Evolutionary conservation across 2,329 filamentous ascomycete species (phyloP), one percentile per base, ranked within the genome.

Genomic region (Phaeomoniella chlamydospora): DNA sequence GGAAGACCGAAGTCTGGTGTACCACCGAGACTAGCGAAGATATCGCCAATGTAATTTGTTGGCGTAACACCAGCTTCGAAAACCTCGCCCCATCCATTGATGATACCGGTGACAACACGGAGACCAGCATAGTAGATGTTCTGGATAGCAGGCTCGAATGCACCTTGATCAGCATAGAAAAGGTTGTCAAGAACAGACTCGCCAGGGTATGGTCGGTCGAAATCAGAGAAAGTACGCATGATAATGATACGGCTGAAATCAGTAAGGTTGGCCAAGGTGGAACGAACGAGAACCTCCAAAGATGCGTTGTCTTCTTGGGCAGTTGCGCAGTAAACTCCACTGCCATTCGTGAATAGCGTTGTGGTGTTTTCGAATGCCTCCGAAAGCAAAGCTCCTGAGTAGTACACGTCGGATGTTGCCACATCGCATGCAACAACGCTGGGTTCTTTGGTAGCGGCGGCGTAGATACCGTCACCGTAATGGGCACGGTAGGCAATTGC

Each of bases 271-370:
- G 64, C 61, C 15, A 69, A 55, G 0, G 74, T 69, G 2, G 67
- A 68, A 10, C 79, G 68, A 14, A 81, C 54, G 17, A 84, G 58
- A 4, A 70, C 77, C 45, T 79, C 76, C 1, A 83, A 66, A 0
- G 70, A 70, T 0, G 77, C 79, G 46, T 77, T 81, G 50, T 84
- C 79, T 53, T 84, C 80, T 52, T 83, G 78, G 0, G 77, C 77
- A 2, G 70, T 79, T 55, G 77, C 72, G 58, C 79, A 83, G 57
- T 83, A 83, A 4, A 64, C 53, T 0, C 74, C 77, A 0, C 68
- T 72, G 3, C 77, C 77, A 47, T 82, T 82, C 2, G 79, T 84
- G 58, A 75, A 71, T 1, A 79, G 47, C 0, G 45, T 55, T 3
- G 74, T 77, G 14, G 70, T 77, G 42, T 77, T 74, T 45, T 73